Evolutionary conservation across 2,329 filamentous ascomycete species (phyloP).

Genomic region (Fusarium annulatum): DNA sequence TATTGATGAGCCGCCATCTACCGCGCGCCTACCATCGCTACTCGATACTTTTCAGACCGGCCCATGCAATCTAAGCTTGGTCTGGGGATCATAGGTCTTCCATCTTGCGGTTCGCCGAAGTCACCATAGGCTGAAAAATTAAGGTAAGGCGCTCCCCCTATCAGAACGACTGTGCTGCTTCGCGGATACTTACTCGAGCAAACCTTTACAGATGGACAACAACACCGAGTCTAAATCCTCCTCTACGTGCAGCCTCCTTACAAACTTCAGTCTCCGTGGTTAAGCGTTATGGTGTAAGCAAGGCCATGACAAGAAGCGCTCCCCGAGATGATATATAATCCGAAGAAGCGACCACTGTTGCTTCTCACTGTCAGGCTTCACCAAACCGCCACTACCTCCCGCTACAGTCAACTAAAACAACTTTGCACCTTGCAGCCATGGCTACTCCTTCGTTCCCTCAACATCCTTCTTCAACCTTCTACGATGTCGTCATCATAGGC

Average conservation of each 20-base stretch:
- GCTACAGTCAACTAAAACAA: no score
- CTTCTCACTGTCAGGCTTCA: background rate
- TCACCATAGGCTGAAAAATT: background rate
- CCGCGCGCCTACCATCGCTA: background rate
- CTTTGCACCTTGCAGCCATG: background rate
- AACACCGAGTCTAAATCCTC: background rate
- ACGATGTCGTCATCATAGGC: constrained; percentile 13
- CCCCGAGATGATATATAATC: background rate
- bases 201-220: background rate
- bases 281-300: background rate
- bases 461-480: background rate
- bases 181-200: background rate
- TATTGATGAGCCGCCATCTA: background rate
- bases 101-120: background rate
- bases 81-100: background rate
- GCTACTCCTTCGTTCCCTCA: background rate
- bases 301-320: no score
- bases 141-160: background rate
- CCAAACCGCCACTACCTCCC: fast-evolving
- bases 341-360: no score
- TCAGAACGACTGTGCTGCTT: background rate
- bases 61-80: background rate
- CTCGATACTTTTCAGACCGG: fast-evolving
- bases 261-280: background rate
- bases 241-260: no score